Evolutionary conservation across 1,284 basidiomycete species (phyloP).

Genomic region (Microbotryum saponariae): DNA sequence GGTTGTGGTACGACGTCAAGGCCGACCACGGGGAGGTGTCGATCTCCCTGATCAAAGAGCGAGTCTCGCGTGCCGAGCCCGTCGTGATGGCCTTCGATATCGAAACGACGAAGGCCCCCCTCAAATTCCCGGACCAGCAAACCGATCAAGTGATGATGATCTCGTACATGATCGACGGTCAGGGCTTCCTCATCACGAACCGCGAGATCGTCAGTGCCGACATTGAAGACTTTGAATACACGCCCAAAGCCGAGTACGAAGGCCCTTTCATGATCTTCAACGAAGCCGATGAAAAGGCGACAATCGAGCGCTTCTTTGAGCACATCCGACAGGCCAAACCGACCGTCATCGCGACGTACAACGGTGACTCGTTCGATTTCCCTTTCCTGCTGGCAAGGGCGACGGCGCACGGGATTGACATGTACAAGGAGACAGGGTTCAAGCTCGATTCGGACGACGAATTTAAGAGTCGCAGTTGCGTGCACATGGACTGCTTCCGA

Average conservation of each 20-base stretch:
- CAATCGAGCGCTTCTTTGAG: slow-evolving; percentile 77
- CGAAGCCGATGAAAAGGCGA: slow-evolving; percentile 73
- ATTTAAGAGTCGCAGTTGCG: slow-evolving; percentile 87
- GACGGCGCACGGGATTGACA: slow-evolving; percentile 83
- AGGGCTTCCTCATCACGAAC: slow-evolving; percentile 93
- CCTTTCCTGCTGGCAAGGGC: slow-evolving; percentile 90
- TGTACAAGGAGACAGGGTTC: slow-evolving; percentile 94
- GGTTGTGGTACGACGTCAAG: slow-evolving; percentile 88
- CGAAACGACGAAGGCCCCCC: slow-evolving; percentile 94
- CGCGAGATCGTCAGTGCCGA: slow-evolving; percentile 95
- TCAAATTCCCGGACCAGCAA: slow-evolving; percentile 95
- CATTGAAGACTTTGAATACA: slow-evolving; percentile 98
- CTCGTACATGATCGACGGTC: slow-evolving; percentile 91
- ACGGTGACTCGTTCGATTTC: slow-evolving; percentile 99
- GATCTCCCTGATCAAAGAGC: slow-evolving; percentile 66
- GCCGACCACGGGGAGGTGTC: slow-evolving; percentile 73
- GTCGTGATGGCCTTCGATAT: slow-evolving; percentile 99
- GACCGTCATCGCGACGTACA: slow-evolving; percentile 96
- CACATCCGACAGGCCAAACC: slow-evolving; percentile 89
- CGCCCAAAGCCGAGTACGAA: slow-evolving; percentile 94
- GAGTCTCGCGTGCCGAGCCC: slow-evolving; percentile 97
- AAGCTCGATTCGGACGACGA: slow-evolving; percentile 86
- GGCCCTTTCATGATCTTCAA: slow-evolving; percentile 97
- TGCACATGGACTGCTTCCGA: slow-evolving; percentile 98
- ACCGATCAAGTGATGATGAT: slow-evolving; percentile 99